phyloP scores from a whole-genome alignment of 2,329 filamentous ascomycete species.

The Drechslerella dactyloides region DNA sequence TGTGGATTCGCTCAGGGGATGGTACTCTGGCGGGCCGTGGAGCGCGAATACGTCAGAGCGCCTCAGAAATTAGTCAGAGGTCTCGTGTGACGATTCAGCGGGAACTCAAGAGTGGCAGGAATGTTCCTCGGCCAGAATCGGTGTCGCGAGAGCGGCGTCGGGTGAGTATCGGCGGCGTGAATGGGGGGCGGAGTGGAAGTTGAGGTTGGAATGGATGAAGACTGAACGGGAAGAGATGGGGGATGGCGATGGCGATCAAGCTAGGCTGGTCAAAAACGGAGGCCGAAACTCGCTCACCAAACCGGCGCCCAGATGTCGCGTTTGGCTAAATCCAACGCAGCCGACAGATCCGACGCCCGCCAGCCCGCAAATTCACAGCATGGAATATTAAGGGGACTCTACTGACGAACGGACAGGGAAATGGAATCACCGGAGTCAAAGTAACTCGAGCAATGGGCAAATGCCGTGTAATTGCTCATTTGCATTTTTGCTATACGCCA shows the following conservation, averaged over 20 bases:
- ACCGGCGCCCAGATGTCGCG: conserved; percentile 25
- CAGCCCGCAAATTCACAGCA: too few species aligned
- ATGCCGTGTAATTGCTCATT: conserved; percentile 16
- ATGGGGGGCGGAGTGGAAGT: not conserved
- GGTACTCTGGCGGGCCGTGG: not conserved
- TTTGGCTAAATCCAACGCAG: conserved; percentile 40
- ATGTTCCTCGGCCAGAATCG: not conserved
- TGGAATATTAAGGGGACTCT: too few species aligned
- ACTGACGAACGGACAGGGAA: not conserved
- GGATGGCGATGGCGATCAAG: conserved; percentile 19
- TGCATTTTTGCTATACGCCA: conserved; percentile 13
- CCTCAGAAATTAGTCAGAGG: conserved; percentile 2
- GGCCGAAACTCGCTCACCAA: conserved; percentile 36
- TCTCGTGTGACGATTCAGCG: not conserved
- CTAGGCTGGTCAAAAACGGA: conserved; percentile 32
- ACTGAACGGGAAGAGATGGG: too few species aligned
- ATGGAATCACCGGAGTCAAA: too few species aligned
- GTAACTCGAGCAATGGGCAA: conserved; percentile 1
- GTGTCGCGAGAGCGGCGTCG: not conserved
- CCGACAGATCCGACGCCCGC: conserved; percentile 2
- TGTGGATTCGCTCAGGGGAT: not conserved
- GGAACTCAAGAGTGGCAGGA: not conserved
- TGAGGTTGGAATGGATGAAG: conserved; percentile 7
- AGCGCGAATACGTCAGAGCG: not conserved
- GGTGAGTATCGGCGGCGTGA: not conserved